Evolutionary conservation across 495 filamentous ascomycete genomes (phyloP).

Genomic region (Hypoxylon subgilvum): DNA sequence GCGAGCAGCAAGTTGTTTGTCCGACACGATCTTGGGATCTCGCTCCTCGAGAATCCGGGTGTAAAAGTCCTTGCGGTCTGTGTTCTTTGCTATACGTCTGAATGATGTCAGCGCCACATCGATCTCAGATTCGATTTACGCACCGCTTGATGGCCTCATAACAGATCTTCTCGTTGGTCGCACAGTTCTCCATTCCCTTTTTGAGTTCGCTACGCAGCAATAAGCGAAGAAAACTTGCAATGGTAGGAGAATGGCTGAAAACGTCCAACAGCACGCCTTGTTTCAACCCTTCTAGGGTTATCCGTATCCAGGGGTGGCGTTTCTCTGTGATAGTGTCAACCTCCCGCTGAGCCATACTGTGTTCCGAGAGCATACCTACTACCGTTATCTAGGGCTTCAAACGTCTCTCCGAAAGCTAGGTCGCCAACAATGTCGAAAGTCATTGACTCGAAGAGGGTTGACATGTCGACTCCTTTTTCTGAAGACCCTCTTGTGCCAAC

Average conservation of each 20-base stretch:
- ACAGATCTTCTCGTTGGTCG: constrained; percentile 23
- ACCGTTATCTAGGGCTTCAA: constrained; percentile 51
- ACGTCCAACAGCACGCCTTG: constrained; percentile 27
- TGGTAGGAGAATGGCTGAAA: constrained; percentile 5
- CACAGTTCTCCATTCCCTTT: constrained; percentile 2
- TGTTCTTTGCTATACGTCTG: constrained; percentile 18
- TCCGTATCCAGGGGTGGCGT: constrained; percentile 53
- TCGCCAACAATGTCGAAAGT: constrained; percentile 58
- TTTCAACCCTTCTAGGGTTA: constrained; percentile 46
- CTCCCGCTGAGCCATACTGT: too few relatives aligned
- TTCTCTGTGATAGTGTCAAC: constrained; percentile 1
- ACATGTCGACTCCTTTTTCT: constrained; percentile 18
- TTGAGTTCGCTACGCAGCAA: constrained; percentile 6
- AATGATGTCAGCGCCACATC: not conserved
- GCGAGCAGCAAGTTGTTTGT: constrained; percentile 35
- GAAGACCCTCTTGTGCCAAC: constrained; percentile 7
- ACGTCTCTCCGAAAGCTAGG: constrained; percentile 56
- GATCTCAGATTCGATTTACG: not conserved
- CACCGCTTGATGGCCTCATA: constrained; percentile 30
- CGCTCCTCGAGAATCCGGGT: constrained; percentile 24
- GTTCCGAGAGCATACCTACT: not conserved
- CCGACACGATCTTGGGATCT: constrained; percentile 24
- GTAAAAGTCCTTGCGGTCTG: constrained; percentile 32
- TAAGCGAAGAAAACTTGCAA: constrained; percentile 1
- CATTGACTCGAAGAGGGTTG: constrained; percentile 9